A percentile compares a stretch with the other conserved stretches of the same genome.
These are phyloP conservation scores for Barnettozyma sp. DNA, from an alignment of 805 yeast genomes.

Conservation along the genomic window DNA sequence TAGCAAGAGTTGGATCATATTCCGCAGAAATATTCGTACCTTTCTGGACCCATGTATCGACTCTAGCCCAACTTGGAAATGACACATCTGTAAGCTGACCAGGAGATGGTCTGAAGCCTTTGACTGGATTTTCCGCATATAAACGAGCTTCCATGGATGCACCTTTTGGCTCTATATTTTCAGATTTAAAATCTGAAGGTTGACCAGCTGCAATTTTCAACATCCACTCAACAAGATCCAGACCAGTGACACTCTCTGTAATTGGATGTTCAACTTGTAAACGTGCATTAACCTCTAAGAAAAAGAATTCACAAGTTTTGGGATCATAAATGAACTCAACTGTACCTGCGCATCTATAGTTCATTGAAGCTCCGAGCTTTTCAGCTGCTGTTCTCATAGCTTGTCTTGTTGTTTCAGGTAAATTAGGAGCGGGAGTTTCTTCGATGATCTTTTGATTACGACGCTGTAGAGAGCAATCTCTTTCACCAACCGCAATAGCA, in stretches of 20 bases:
- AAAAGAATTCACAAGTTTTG: constrained; percentile 81
- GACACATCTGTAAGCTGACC: constrained; percentile 82
- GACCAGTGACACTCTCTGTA: constrained; percentile 90
- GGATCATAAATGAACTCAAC: constrained; percentile 93
- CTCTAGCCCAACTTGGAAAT: constrained; percentile 88
- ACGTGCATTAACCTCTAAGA: constrained; percentile 93
- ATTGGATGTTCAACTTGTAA: constrained; percentile 97
- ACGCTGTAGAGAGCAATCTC: constrained; percentile 96
- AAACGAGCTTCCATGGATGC: constrained; percentile 96
- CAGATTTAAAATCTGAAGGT: constrained; percentile 66
- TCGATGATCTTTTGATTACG: constrained; percentile 95
- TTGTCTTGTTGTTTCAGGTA: constrained; percentile 71
- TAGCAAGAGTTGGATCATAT: constrained; percentile 94
- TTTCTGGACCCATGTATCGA: constrained; percentile 88
- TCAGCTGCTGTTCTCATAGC: constrained; percentile 81
- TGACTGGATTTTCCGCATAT: constrained; percentile 95
- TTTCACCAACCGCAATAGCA: constrained; percentile 92
- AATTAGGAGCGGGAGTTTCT: constrained; percentile 96
- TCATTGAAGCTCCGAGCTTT: constrained; percentile 70
- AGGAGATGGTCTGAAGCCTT: constrained; percentile 92
- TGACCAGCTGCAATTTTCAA: constrained; percentile 80
- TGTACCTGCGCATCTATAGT: constrained; percentile 95
- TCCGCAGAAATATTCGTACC: constrained; percentile 89
- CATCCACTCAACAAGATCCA: constrained; percentile 98
- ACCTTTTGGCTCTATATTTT: constrained; percentile 58